Conservation (phyloP, 2,329 filamentous ascomycete species). For the Penicillium occitanis region DNA sequence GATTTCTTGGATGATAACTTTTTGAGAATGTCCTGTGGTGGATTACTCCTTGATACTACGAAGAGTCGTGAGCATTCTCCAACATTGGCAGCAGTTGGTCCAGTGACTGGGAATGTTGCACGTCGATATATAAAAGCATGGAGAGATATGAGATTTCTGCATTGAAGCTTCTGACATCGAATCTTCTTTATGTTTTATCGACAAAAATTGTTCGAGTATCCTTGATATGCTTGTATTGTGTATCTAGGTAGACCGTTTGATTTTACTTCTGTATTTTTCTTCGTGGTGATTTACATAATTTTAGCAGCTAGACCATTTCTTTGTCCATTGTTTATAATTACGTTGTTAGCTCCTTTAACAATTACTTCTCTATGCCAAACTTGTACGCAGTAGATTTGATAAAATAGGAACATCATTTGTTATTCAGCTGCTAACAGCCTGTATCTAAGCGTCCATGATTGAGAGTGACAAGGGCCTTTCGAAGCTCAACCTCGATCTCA, state of each 20-base stretch:
- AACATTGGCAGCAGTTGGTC: slow-evolving; percentile 33
- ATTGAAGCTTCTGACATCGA: neutral
- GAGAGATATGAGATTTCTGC: neutral
- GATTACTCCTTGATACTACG: slow-evolving; percentile 41
- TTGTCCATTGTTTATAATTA: neutral
- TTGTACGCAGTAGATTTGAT: neutral
- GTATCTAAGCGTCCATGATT: neutral
- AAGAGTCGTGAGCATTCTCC: slow-evolving; percentile 39
- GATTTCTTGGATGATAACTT: slow-evolving; percentile 37
- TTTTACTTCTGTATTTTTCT: neutral
- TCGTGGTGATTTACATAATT: neutral
- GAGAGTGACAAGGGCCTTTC: neutral
- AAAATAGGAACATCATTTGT: neutral
- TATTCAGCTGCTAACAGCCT: neutral
- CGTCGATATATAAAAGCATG: slow-evolving; percentile 32
- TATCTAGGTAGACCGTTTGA: neutral
- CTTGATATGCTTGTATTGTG: neutral
- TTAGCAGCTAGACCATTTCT: neutral
- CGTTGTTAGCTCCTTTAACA: neutral
- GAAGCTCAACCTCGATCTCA: neutral
- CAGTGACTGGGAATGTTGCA: slow-evolving; percentile 34
- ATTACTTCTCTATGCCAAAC: neutral
- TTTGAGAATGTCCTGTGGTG: slow-evolving; percentile 49
- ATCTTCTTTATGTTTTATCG: neutral
- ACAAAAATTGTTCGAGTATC: too few species aligned